phyloP scores from a whole-genome alignment of 768 basidiomycete species.

The Serendipita sp. region DNA sequence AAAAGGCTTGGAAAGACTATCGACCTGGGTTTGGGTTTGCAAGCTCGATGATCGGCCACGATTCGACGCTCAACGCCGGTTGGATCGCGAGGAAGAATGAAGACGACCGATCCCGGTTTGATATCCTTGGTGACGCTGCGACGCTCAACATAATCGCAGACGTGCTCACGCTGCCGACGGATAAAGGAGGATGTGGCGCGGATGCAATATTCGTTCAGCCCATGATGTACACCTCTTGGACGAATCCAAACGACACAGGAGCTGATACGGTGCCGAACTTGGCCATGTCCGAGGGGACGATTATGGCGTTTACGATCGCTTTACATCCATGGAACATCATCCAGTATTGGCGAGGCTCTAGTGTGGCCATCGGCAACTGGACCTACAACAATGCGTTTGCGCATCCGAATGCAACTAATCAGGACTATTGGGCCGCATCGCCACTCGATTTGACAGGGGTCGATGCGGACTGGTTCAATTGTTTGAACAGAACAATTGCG shows the following conservation, averaged over 20 bases:
- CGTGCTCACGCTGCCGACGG: not conserved
- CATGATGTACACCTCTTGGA: not conserved
- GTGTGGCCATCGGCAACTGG: not conserved
- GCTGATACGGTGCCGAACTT: not conserved
- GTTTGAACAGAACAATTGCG: not conserved
- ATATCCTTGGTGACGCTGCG: not conserved
- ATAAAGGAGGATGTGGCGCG: not conserved
- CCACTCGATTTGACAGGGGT: not conserved
- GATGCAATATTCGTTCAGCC: not conserved
- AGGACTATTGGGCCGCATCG: not conserved
- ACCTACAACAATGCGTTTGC: not conserved
- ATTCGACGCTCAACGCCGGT: not conserved
- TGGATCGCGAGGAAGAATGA: not conserved
- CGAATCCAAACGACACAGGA: not conserved
- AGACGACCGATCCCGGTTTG: not conserved
- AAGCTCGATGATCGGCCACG: not conserved
- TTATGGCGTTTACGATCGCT: not conserved
- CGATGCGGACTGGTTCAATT: not conserved
- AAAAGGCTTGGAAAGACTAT: not conserved
- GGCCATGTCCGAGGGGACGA: not conserved
- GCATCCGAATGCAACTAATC: not conserved
- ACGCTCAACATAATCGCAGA: not conserved
- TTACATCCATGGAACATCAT: not conserved
- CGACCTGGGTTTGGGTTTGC: not conserved
- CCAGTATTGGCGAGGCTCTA: not conserved